phyloP scores from a whole-genome alignment of 129 eudicot species.

The Lactuca saligna region DNA sequence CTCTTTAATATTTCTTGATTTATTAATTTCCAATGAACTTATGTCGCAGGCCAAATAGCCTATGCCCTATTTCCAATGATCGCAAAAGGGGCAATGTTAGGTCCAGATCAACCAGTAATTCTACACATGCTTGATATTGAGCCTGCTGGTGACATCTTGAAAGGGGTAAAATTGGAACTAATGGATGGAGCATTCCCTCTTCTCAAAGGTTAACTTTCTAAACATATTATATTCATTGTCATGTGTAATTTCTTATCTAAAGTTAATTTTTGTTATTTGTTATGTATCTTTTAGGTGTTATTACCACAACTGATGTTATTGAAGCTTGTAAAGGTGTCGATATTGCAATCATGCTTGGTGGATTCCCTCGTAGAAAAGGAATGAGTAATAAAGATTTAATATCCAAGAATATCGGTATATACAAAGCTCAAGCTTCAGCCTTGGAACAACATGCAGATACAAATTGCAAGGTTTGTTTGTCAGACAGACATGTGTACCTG shows the following conservation, averaged over 20 bases:
- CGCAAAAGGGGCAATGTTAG: slow-evolving; percentile 86
- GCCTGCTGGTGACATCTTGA: slow-evolving; percentile 74
- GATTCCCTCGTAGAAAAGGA: slow-evolving; percentile 75
- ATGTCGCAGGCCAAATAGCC: slow-evolving; percentile 75
- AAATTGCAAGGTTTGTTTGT: slow-evolving; percentile 51
- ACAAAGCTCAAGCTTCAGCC: slow-evolving; percentile 81
- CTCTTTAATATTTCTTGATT: slow-evolving; percentile 2
- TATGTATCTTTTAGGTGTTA: slow-evolving; percentile 47
- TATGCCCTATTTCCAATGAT: slow-evolving; percentile 96
- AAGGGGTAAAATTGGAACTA: slow-evolving; percentile 90
- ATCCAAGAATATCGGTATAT: slow-evolving; percentile 71
- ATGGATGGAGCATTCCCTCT: slow-evolving; percentile 92
- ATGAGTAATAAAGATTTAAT: slow-evolving; percentile 62
- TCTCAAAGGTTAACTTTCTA: slow-evolving; percentile 59
- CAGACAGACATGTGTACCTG: neutral
- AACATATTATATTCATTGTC: neutral
- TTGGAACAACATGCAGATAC: slow-evolving; percentile 78
- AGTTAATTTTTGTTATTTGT: neutral
- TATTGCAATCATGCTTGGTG: slow-evolving; percentile 83
- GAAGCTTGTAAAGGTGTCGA: slow-evolving; percentile 76
- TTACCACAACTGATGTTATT: slow-evolving; percentile 65
- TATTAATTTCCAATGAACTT: slow-evolving; percentile 4
- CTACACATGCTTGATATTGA: slow-evolving; percentile 89
- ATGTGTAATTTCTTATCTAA: neutral
- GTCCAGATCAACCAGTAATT: slow-evolving; percentile 80